These are phyloP conservation scores for Syzygium aromaticum DNA, from an alignment of 345 rosid species.

Conservation along the genomic window DNA sequence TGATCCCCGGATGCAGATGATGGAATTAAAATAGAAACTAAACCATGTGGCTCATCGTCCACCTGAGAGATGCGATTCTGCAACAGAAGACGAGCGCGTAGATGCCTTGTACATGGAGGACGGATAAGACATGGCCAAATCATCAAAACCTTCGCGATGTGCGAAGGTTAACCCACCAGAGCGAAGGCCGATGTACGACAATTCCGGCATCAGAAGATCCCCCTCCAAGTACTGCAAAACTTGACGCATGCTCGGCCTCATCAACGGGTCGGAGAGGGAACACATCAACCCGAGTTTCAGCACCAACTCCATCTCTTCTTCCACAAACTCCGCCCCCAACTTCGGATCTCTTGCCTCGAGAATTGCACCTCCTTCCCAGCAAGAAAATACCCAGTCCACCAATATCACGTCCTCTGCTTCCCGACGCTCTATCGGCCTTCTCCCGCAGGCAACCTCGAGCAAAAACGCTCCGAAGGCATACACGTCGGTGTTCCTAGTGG, in stretches of 20 bases:
- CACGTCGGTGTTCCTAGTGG: constrained; percentile 29
- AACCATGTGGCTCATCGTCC: background rate
- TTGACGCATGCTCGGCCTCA: constrained; percentile 26
- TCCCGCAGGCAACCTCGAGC: constrained; percentile 45
- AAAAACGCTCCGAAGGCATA: constrained; percentile 35
- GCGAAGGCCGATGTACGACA: background rate
- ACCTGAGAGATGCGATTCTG: constrained; percentile 1
- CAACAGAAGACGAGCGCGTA: background rate
- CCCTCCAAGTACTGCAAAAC: constrained; percentile 12
- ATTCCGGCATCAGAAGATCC: background rate
- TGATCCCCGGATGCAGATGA: background rate
- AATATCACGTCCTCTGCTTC: constrained; percentile 9
- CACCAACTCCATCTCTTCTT: constrained; percentile 33
- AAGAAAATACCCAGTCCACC: constrained; percentile 29
- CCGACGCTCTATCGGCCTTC: constrained; percentile 22
- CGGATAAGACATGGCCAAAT: background rate
- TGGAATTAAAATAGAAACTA: background rate
- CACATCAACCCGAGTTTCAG: constrained; percentile 36
- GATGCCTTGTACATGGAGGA: background rate
- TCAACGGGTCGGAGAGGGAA: constrained; percentile 16
- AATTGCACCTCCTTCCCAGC: constrained; percentile 22
- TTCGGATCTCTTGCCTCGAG: constrained; percentile 25
- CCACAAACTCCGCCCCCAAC: constrained; percentile 10
- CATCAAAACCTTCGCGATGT: background rate
- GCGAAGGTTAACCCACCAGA: background rate